phyloP scores from a whole-genome alignment of 164 flowering plant genomes.

The Nelumbo lutea region DNA sequence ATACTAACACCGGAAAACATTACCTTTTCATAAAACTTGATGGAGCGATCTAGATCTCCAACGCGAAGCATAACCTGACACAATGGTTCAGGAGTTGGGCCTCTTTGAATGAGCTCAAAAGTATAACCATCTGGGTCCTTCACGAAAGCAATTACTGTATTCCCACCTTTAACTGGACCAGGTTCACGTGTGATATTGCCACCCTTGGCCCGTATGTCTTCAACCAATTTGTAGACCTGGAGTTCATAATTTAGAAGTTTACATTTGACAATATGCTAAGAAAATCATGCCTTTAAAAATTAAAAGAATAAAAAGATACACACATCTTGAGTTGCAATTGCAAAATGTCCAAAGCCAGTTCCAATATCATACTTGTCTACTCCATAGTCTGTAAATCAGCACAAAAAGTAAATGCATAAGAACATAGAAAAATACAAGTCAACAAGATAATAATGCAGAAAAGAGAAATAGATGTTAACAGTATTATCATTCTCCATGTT shows the following conservation, averaged over 20 bases:
- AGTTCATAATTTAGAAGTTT: background rate
- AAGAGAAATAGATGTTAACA: background rate
- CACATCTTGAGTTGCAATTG: slow-evolving; percentile 68
- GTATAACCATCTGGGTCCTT: slow-evolving; percentile 94
- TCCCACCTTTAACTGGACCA: slow-evolving; percentile 91
- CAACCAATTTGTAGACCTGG: slow-evolving; percentile 83
- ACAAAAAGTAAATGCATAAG: background rate
- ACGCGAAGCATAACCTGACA: slow-evolving; percentile 99
- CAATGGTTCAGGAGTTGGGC: slow-evolving; percentile 81
- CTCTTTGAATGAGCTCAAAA: slow-evolving; percentile 88
- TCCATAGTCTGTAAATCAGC: slow-evolving; percentile 51
- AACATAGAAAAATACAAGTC: background rate
- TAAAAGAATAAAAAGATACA: slow-evolving; percentile 13
- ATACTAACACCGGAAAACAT: background rate
- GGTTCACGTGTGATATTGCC: slow-evolving; percentile 88
- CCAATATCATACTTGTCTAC: slow-evolving; percentile 71
- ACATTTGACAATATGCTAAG: background rate
- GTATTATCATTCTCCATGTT: too few relatives aligned
- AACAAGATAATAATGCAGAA: background rate
- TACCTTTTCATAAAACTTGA: slow-evolving; percentile 96
- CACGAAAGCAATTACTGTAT: slow-evolving; percentile 74
- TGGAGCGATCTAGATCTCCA: slow-evolving; percentile 82
- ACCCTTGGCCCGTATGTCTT: slow-evolving; percentile 67
- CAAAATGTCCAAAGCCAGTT: slow-evolving; percentile 80
- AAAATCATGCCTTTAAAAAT: background rate